phyloP scores from a whole-genome alignment of 2,329 filamentous ascomycete genomes.

The Chaetomium sp. region DNA sequence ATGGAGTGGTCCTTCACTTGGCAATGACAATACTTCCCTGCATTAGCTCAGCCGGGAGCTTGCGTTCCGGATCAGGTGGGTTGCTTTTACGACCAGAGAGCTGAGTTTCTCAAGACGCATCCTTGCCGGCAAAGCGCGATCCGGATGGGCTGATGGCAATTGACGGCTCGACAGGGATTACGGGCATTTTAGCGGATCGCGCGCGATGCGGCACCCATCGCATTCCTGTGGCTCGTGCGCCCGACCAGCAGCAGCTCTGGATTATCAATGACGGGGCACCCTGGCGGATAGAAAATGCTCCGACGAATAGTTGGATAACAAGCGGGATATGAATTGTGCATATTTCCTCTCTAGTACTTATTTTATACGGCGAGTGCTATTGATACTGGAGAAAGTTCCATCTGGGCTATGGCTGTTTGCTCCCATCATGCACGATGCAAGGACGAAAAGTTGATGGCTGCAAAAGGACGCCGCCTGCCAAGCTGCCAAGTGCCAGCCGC shows the following conservation, averaged over 20 bases:
- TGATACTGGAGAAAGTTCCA: too few relatives aligned
- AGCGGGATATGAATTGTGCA: background rate
- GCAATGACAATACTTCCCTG: background rate
- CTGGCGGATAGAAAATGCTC: background rate
- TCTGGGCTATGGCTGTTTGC: too few relatives aligned
- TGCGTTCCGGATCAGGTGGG: conserved; percentile 20
- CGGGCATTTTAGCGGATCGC: conserved; percentile 10
- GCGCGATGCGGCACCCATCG: background rate
- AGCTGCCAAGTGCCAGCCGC: conserved; percentile 21
- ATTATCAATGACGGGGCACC: background rate
- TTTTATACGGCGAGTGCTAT: too few relatives aligned
- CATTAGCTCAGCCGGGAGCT: conserved; percentile 7
- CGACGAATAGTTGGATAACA: background rate
- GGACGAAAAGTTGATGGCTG: background rate
- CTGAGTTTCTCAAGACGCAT: background rate
- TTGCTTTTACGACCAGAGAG: conserved; percentile 10
- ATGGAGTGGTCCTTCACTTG: background rate
- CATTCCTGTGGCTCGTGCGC: background rate
- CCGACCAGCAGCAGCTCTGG: background rate
- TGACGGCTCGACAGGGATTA: conserved; percentile 11
- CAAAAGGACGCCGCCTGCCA: conserved; percentile 3
- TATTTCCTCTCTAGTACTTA: background rate
- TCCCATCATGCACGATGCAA: too few relatives aligned
- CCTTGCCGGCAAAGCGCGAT: conserved; percentile 20
- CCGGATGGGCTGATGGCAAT: conserved; percentile 23